Conservation (phyloP, 140 eudicot species). For the Anethum foeniculum region DNA sequence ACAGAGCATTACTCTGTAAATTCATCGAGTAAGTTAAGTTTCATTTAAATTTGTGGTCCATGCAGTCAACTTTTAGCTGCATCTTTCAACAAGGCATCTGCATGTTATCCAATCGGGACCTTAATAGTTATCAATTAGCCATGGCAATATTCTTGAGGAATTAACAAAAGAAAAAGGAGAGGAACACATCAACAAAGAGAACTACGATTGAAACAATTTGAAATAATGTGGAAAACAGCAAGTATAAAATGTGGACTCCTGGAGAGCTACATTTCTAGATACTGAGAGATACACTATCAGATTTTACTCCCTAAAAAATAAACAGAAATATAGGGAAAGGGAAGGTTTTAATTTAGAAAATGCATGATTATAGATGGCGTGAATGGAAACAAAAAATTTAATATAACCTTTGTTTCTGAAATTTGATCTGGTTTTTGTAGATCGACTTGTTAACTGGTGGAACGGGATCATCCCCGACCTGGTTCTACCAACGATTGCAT, state of each 20-base stretch:
- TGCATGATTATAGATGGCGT: too few species aligned
- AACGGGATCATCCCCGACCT: too few species aligned
- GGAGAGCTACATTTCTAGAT: not conserved
- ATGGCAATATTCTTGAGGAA: not conserved
- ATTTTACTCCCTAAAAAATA: too few species aligned
- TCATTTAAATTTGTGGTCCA: not conserved
- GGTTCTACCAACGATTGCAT: too few species aligned
- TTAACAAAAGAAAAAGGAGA: not conserved
- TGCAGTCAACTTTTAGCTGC: not conserved
- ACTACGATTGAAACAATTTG: not conserved
- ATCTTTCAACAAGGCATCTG: not conserved
- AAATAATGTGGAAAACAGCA: conserved; percentile 1
- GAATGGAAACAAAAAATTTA: too few species aligned
- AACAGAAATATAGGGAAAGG: too few species aligned
- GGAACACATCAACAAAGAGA: not conserved
- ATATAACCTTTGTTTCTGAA: too few species aligned
- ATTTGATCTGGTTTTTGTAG: too few species aligned
- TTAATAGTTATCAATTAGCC: not conserved
- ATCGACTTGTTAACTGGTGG: too few species aligned
- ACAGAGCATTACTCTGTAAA: not conserved
- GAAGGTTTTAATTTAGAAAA: too few species aligned
- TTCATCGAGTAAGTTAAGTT: not conserved
- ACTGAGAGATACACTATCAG: not conserved
- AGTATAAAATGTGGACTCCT: not conserved
- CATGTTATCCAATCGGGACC: conserved; percentile 1